Evolutionary conservation across 495 filamentous ascomycete species (phyloP).

Genomic region (Zalerion maritima): DNA sequence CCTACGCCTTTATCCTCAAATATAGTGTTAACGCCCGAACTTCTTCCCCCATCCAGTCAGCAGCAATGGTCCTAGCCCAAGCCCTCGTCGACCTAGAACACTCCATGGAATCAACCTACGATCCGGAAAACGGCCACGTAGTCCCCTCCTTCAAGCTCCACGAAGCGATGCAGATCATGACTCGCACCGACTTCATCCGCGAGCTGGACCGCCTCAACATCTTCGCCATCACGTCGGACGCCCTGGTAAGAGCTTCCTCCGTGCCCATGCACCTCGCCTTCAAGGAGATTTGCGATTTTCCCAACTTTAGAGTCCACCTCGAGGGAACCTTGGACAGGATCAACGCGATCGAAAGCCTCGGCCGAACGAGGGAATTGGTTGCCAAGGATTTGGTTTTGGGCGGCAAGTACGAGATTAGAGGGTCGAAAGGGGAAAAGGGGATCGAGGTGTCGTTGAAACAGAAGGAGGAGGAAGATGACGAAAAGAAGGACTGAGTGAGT

Average conservation of each 20-base stretch:
- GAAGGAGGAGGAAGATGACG: slow-evolving; percentile 13
- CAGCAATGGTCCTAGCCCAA: slow-evolving; percentile 85
- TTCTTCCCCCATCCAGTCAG: slow-evolving; percentile 35
- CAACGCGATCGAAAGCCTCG: slow-evolving; percentile 78
- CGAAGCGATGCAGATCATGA: slow-evolving; percentile 80
- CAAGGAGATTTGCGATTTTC: slow-evolving; percentile 53
- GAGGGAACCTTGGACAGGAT: slow-evolving; percentile 75
- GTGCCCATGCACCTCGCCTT: slow-evolving; percentile 96
- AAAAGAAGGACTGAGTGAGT: slow-evolving; percentile 10
- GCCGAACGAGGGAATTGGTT: slow-evolving; percentile 78
- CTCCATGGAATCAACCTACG: slow-evolving; percentile 47
- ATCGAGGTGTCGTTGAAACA: slow-evolving; percentile 15
- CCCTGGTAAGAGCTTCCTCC: slow-evolving; percentile 80
- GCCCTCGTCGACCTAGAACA: slow-evolving; percentile 70
- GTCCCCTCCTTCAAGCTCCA: slow-evolving; percentile 75
- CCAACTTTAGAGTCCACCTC: slow-evolving; percentile 67
- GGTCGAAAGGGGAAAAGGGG: slow-evolving; percentile 14
- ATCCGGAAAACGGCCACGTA: slow-evolving; percentile 52
- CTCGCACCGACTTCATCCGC: slow-evolving; percentile 85
- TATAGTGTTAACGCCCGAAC: neutral
- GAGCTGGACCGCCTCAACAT: slow-evolving; percentile 85
- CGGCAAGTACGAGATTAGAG: slow-evolving; percentile 61
- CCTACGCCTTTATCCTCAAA: too few relatives aligned
- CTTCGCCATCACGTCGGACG: slow-evolving; percentile 81
- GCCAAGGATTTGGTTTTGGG: slow-evolving; percentile 64